Conservation (phyloP, 352 stramenopile species). For the Phytopythium delawarense region DNA sequence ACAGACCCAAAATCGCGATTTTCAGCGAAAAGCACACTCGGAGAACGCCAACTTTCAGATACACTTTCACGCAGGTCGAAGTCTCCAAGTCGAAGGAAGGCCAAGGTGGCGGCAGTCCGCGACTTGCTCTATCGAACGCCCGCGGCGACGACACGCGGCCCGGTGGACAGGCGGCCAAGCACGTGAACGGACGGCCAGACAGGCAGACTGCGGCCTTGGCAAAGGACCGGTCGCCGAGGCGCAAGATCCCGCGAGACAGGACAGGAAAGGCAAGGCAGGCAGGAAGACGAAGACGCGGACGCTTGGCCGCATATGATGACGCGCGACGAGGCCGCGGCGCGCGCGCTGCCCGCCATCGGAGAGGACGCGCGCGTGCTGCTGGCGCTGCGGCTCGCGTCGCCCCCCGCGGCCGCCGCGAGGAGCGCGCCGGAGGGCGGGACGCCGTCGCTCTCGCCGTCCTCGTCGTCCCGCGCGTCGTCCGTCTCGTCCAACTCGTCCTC, state of each 20-base stretch:
- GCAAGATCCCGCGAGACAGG: neutral
- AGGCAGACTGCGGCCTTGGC: neutral
- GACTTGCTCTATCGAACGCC: neutral
- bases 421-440: neutral
- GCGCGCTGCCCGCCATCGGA: conserved; percentile 42
- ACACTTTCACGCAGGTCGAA: neutral
- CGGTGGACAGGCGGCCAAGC: neutral
- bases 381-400: neutral
- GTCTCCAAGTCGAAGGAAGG: neutral
- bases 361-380: conserved; percentile 40
- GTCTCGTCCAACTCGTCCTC: conserved; percentile 7
- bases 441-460: conserved; percentile 23
- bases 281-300: neutral
- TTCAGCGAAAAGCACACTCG: neutral
- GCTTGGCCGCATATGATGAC: conserved; percentile 1
- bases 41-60: too few species aligned
- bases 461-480: conserved; percentile 16
- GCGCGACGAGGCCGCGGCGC: conserved; percentile 12
- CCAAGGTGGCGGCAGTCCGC: neutral
- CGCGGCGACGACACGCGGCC: neutral
- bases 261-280: neutral
- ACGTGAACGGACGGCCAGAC: neutral
- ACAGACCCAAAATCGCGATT: neutral
- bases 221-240: neutral
- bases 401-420: neutral